Evolutionary conservation across 2,329 filamentous ascomycete species (phyloP), one percentile per base, ranked within the genome.

Genomic region (Arthroderma sp.): DNA sequence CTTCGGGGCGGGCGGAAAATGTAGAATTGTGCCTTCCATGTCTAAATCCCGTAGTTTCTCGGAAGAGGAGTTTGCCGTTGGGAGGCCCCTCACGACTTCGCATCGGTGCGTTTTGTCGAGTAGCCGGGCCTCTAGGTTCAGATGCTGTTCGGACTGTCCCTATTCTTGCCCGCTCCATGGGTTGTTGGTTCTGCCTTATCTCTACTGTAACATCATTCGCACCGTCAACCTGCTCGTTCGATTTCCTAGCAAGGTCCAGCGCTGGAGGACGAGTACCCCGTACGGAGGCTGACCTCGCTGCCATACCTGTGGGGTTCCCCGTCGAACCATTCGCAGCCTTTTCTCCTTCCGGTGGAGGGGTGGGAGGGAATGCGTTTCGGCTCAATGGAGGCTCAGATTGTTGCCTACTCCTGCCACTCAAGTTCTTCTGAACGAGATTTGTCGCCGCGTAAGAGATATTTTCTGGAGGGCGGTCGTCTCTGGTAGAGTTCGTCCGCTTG

Each of bases 301-400:
- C 68, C 48, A 56, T 63, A 54, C 56, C 64, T 48, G 49, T 50
- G 52, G 48, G 50, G 52, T 46, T 50, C 29, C 49, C 50, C 37
- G 50, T 49, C 33, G 62, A 57, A 37, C 53, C 57, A 34, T 54
- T 56, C 31, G 42, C 39, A 29, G 49, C 48, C 56, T 81, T 82
- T 53, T 95, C 87, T 50, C 77, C 77, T 69, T 98, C 91, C 4
- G 91, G 91, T 5, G 91, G 91, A 36, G 91, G 91, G n/a, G 91
- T 96, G n/a, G 91, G 91, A 11, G 91, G 91, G 68, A 96, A 95
- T 50, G 89, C 77, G 56, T 84, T 85, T 55, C 86, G 80, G 59
- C 77, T 78, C 51, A 79, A 70, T 0, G 86, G 85, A 6, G 86
- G 86, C 58, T 91, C 87, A 11, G 85, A 91, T 58, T 91, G 86